Evolutionary conservation across 495 filamentous ascomycete genomes (phyloP), one percentile per base, ranked within the genome.

Genomic region (Viridothelium virens): DNA sequence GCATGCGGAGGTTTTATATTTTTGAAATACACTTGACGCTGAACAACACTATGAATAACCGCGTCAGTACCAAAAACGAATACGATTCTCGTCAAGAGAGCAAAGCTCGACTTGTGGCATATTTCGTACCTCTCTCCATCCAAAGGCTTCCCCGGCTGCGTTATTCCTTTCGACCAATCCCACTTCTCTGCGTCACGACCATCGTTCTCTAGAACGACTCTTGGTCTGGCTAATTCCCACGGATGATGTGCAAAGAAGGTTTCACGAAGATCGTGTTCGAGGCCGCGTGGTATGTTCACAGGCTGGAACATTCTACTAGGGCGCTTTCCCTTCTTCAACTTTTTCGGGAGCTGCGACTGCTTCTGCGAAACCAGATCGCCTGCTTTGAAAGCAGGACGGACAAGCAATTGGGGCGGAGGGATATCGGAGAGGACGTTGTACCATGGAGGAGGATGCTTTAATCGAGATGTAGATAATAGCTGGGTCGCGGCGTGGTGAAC

Each of bases 161-260:
- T 77, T 65, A 96, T 77, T 71, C 53, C 53, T 31, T 36, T 59
- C 3, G 53, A 88, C 89, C 94, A 98, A 76, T 97, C 83, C 65
- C 85, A 85, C 61, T 78, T 79, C 69, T 85, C 80, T 46, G 79
- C 82, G 74, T 98, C 94, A 73, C 85, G 89, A 36, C 94, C 94
- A 72, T 92, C 87, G 71, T 86, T 82, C 78, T 98, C 94, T 12
- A 96, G 78, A 36, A 98, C 76, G 68, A 96, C 82, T 69, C 87
- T 82, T 63, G 94, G 94, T 69, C 94, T 83, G 38, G 95, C 94
- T 72, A 98, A 80, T 75, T 98, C 94, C 94, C 94, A 98, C 3
- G 94, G 94, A 77, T 98, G 94, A 76, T 98, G 92, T 67, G 81
- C 82, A 79, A 88, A 97, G 79, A 97, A 98, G 37, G 88, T 79